Percentiles rank a stretch among this genome's conserved stretches.
phyloP scores from a whole-genome alignment of 2,329 filamentous ascomycete species.

The Diaporthe citri region DNA sequence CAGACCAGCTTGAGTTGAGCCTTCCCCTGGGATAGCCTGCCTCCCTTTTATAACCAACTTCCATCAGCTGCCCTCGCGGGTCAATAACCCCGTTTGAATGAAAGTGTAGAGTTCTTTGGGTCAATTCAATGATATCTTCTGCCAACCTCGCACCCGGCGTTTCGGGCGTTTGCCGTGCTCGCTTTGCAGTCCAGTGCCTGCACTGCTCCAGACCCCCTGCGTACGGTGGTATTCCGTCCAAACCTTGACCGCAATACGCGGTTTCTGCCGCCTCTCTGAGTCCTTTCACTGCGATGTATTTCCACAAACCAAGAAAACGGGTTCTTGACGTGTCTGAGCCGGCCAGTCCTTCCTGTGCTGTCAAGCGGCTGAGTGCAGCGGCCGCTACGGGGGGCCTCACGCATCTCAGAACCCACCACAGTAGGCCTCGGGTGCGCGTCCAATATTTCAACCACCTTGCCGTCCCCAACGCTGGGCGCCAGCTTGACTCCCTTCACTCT shows the following conservation, averaged over 20 bases:
- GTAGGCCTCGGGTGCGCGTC: neutral
- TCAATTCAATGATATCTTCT: neutral
- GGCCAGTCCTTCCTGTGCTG: neutral
- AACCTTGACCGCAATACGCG: neutral
- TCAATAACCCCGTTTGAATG: neutral
- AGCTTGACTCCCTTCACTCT: neutral
- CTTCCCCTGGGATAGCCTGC: neutral
- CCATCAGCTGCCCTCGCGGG: neutral
- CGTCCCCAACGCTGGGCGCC: neutral
- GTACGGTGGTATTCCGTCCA: constrained; percentile 2
- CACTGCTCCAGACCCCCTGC: neutral
- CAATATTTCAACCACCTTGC: neutral
- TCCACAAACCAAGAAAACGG: neutral
- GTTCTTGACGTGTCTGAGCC: neutral
- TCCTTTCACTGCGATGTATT: neutral
- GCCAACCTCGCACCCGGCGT: neutral
- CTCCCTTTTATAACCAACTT: neutral
- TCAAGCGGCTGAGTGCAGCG: constrained; percentile 5
- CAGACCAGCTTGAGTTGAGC: neutral
- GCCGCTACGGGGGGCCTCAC: constrained; percentile 13
- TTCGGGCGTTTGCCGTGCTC: neutral
- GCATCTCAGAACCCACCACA: constrained; percentile 14
- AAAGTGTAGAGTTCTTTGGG: neutral
- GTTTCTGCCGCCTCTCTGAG: neutral
- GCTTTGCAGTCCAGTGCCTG: neutral